Evolutionary conservation across 2,329 filamentous ascomycete species (phyloP), one percentile per base, ranked within the genome.

Genomic region (Aureobasidium musti): DNA sequence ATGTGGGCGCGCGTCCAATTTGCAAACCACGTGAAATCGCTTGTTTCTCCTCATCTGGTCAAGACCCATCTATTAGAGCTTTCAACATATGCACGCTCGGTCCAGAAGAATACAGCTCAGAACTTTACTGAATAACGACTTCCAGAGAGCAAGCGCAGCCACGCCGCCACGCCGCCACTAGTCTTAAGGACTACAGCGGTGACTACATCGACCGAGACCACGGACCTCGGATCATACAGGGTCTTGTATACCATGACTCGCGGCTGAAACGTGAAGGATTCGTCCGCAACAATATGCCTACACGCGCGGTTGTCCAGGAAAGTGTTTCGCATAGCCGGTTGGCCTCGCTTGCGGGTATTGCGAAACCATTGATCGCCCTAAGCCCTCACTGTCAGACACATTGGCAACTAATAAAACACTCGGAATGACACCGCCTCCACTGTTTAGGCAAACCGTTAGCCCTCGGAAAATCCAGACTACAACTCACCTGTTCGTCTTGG

Each of bases 21-120:
- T n/a, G 13, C 28, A 23, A 28, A 26, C 33, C 59, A 63, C 45
- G 56, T 47, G 56, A n/a, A n/a, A 50, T 63, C 59, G 59, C 59
- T 63, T 63, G 45, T 30, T 17, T 28, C 43, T 39, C 45, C 45
- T 28, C 14, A 39, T 63, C 26, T 26, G 43, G 59, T 37, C 43
- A 50, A 63, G 56, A 39, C n/a, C 45, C 45, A 63, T 63, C 43
- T 50, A 63, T 63, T 63, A 63, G 33, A 63, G 59, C 59, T 49
- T 39, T 63, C 33, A 50, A 19, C 43, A 37, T 26, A 39, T 49
- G 59, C 33, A 50, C 59, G 33, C 59, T 49, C 45, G 59, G 59
- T n/a, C 59, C 59, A 63, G 39, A 19, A 30, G 21, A 50, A 50
- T 7, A 13, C 13, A 49, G 19, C 23, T 61, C 26, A 47, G 19